Conservation (phyloP, 164 flowering plant genomes). For the Pachysandra terminalis region DNA sequence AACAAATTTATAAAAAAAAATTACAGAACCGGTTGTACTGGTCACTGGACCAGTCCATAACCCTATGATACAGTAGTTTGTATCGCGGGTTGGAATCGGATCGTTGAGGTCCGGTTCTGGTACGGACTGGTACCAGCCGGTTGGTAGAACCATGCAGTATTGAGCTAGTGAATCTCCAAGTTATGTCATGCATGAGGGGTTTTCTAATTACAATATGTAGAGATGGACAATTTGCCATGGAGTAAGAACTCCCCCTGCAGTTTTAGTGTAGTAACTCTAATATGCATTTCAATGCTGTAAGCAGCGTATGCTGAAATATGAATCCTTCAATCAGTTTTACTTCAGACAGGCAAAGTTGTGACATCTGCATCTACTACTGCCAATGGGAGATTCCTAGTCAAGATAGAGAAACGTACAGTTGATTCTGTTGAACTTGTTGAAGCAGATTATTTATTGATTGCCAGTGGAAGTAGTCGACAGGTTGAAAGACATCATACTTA, state of each 20-base stretch:
- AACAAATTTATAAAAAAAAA: too few species aligned
- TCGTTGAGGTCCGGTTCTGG: too few species aligned
- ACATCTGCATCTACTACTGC: constrained; percentile 36
- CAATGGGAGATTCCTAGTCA: constrained; percentile 57
- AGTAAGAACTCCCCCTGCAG: not conserved
- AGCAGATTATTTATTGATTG: constrained; percentile 76
- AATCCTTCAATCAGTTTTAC: constrained; percentile 41
- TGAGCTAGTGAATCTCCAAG: not conserved
- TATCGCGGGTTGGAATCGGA: too few species aligned
- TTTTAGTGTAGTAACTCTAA: not conserved
- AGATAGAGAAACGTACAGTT: constrained; percentile 55
- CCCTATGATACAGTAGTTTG: too few species aligned
- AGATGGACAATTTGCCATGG: too few species aligned
- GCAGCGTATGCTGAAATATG: constrained; percentile 13
- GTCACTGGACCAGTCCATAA: too few species aligned
- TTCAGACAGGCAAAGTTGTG: constrained; percentile 84
- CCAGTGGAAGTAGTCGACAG: constrained; percentile 88
- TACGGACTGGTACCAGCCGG: too few species aligned
- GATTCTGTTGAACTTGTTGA: constrained; percentile 48
- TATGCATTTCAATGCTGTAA: not conserved
- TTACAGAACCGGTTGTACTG: too few species aligned
- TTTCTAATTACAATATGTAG: too few species aligned
- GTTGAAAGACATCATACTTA: constrained; percentile 26
- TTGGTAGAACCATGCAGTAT: too few species aligned
- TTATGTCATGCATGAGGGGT: too few species aligned